Evolutionary conservation across 2,329 filamentous ascomycete species (phyloP).

Genomic region (Pseudopithomyces maydicus): DNA sequence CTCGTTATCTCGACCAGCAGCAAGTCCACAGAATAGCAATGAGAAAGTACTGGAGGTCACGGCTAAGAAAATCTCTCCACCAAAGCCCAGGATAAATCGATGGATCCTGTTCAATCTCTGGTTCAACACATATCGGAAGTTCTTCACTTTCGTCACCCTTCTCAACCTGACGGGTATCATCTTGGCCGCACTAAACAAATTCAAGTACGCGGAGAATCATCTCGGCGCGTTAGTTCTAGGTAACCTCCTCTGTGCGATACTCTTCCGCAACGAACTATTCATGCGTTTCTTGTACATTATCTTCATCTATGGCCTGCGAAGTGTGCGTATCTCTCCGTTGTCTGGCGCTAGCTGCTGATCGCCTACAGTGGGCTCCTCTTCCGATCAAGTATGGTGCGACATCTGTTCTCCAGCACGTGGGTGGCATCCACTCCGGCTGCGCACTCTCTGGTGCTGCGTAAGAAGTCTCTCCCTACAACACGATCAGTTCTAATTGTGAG

Average conservation of each 20-base stretch:
- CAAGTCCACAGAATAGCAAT: constrained; percentile 20
- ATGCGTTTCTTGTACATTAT: constrained; percentile 39
- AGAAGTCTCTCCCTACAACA: constrained; percentile 2
- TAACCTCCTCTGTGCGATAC: constrained; percentile 36
- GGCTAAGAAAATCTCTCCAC: constrained; percentile 23
- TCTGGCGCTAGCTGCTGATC: constrained; percentile 6
- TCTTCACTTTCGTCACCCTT: constrained; percentile 38
- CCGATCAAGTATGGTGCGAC: constrained; percentile 36
- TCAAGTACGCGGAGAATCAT: constrained; percentile 39
- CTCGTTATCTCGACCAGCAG: constrained; percentile 25
- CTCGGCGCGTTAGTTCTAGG: constrained; percentile 40
- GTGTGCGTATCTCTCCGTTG: constrained; percentile 17
- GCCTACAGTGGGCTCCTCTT: constrained; percentile 38
- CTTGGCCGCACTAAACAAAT: constrained; percentile 31
- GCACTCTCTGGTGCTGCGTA: constrained; percentile 41
- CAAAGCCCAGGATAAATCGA: constrained; percentile 21
- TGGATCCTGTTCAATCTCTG: constrained; percentile 39
- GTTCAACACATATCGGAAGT: constrained; percentile 44
- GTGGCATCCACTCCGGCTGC: constrained; percentile 43
- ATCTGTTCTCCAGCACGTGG: constrained; percentile 39
- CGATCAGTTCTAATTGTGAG: constrained; percentile 13
- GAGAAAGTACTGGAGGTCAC: constrained; percentile 20
- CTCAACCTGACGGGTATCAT: constrained; percentile 39
- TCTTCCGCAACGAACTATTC: constrained; percentile 41
- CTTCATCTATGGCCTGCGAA: constrained; percentile 36